phyloP scores from a whole-genome alignment of 495 filamentous ascomycete genomes.

The Penicillium desertorum region DNA sequence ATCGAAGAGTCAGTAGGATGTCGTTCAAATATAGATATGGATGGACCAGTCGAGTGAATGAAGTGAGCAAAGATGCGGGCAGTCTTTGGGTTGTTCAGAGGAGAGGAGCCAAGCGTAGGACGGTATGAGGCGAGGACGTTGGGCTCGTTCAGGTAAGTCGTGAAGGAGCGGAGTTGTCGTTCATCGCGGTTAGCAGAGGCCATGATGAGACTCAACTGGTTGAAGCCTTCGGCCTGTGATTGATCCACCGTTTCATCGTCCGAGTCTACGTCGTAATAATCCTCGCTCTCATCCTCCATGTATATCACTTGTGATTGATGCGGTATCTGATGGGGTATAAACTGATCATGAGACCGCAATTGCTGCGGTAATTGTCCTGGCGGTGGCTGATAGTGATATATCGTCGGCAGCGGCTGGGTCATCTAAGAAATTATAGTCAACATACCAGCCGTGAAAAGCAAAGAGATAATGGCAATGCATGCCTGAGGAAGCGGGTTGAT shows the following conservation, averaged over 20 bases:
- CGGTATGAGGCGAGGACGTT: conserved; percentile 78
- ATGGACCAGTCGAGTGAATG: conserved; percentile 83
- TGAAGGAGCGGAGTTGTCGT: conserved; percentile 57
- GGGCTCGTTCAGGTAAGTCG: conserved; percentile 62
- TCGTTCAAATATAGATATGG: conserved; percentile 83
- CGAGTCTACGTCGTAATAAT: conserved; percentile 62
- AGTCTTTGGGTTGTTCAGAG: conserved; percentile 77
- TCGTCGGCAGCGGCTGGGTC: conserved; percentile 7
- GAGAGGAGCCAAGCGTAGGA: conserved; percentile 72
- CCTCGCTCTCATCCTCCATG: conserved; percentile 54
- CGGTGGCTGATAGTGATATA: conserved; percentile 18
- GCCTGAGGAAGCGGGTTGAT: not conserved
- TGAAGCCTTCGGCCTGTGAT: conserved; percentile 55
- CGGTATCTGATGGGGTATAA: conserved; percentile 8
- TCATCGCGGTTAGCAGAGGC: conserved; percentile 52
- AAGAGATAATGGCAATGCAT: not conserved
- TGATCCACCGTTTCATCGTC: conserved; percentile 65
- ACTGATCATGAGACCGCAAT: conserved; percentile 16
- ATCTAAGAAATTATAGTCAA: not conserved
- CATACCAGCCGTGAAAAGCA: not conserved
- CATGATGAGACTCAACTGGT: conserved; percentile 47
- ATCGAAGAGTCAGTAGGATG: conserved; percentile 75
- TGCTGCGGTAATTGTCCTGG: conserved; percentile 10
- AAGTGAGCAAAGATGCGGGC: conserved; percentile 92
- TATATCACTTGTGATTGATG: conserved; percentile 26